phyloP scores from a whole-genome alignment of 2,329 filamentous ascomycete species.

The Fusarium verticillioides region DNA sequence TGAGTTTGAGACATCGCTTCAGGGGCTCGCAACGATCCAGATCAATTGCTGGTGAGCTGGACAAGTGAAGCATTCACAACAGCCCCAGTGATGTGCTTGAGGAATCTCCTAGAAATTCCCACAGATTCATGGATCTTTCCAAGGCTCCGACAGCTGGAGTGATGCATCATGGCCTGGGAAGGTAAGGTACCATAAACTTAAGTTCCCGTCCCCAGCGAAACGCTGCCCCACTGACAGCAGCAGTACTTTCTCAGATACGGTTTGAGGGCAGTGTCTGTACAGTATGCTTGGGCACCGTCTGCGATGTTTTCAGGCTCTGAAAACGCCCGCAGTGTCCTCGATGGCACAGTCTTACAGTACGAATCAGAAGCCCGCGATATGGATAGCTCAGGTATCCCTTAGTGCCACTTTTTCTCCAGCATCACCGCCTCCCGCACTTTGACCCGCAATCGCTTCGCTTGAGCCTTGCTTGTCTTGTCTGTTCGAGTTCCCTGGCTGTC shows the following conservation, averaged over 20 bases:
- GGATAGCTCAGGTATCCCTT: slow-evolving; percentile 9
- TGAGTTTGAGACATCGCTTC: slow-evolving; percentile 3
- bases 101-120: slow-evolving; percentile 21
- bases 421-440: slow-evolving; percentile 36
- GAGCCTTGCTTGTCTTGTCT: slow-evolving; percentile 20
- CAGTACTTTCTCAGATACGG: slow-evolving; percentile 14
- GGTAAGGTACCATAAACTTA: slow-evolving; percentile 27
- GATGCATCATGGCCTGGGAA: slow-evolving; percentile 29
- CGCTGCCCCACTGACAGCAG: slow-evolving; percentile 19
- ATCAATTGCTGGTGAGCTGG: neutral
- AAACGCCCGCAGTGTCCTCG: neutral
- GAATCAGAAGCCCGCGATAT: slow-evolving; percentile 25
- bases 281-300: neutral
- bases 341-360: slow-evolving; percentile 17
- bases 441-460: slow-evolving; percentile 32
- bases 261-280: slow-evolving; percentile 16
- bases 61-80: neutral
- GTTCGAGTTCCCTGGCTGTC: slow-evolving; percentile 18
- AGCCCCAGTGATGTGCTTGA: slow-evolving; percentile 16
- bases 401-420: slow-evolving; percentile 28
- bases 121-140: slow-evolving; percentile 30
- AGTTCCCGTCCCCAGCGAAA: slow-evolving; percentile 32
- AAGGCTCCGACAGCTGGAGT: slow-evolving; percentile 18
- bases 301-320: neutral
- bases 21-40: slow-evolving; percentile 1